These are phyloP conservation scores for Rhododendron henanense DNA, from an alignment of 148 eudicot genomes.

Conservation along the genomic window DNA sequence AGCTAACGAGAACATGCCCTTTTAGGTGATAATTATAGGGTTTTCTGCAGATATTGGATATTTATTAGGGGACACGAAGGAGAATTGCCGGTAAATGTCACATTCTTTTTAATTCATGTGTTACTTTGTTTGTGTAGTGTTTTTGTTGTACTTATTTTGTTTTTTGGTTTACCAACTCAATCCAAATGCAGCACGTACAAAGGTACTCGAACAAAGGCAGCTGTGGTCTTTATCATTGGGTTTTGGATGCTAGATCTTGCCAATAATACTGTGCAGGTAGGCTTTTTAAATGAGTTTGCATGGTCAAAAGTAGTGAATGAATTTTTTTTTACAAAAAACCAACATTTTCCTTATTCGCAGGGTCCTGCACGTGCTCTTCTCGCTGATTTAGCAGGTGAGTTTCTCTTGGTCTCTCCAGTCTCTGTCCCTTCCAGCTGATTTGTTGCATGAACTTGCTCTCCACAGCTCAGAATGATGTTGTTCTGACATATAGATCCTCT, in stretches of 20 bases:
- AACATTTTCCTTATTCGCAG: constrained; percentile 33
- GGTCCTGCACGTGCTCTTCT: constrained; percentile 99
- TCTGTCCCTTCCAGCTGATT: background rate
- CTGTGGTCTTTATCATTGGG: constrained; percentile 78
- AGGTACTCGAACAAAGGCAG: constrained; percentile 95
- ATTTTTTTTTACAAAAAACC: background rate
- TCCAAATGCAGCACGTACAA: constrained; percentile 67
- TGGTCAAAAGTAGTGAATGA: background rate
- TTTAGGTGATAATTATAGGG: constrained; percentile 94
- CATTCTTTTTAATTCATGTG: constrained; percentile 1
- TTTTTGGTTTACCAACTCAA: constrained; percentile 12
- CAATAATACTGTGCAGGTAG: constrained; percentile 93
- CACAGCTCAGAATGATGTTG: constrained; percentile 3
- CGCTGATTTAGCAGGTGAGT: constrained; percentile 90
- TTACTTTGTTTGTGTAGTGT: background rate
- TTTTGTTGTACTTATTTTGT: background rate
- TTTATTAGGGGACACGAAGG: constrained; percentile 86
- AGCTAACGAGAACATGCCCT: constrained; percentile 37
- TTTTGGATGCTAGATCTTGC: constrained; percentile 99
- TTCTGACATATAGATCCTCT: constrained; percentile 5
- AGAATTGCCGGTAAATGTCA: constrained; percentile 77
- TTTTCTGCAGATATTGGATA: constrained; percentile 99
- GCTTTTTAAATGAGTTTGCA: constrained; percentile 9
- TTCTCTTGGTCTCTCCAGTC: background rate
- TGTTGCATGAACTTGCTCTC: background rate